Evolutionary conservation across 2,329 filamentous ascomycete genomes (phyloP).

Genomic region (Botrytis tulipae): DNA sequence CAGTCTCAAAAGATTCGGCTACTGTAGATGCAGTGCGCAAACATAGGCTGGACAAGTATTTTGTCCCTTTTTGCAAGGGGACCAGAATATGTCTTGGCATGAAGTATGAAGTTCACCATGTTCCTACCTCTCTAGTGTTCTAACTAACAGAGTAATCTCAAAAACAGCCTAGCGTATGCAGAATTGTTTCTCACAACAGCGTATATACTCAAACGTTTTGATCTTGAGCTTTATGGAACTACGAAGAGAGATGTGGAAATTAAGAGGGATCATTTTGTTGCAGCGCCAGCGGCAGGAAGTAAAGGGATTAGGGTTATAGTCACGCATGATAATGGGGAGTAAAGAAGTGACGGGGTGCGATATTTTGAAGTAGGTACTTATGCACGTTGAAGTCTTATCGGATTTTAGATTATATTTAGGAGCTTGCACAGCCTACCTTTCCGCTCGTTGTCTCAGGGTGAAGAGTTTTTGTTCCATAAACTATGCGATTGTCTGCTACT

Average conservation of each 20-base stretch:
- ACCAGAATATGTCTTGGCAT: constrained; percentile 8
- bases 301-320: constrained; percentile 15
- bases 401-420: background rate
- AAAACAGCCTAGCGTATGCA: constrained; percentile 18
- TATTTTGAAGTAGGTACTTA: background rate
- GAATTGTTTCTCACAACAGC: constrained; percentile 17
- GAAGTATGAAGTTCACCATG: background rate
- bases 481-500: background rate
- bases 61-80: constrained; percentile 15
- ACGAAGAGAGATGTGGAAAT: constrained; percentile 10
- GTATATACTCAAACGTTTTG: background rate
- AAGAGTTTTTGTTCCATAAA: constrained; percentile 29
- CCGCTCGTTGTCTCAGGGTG: constrained; percentile 27
- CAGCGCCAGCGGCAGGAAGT: background rate
- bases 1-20: background rate
- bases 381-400: background rate
- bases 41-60: constrained; percentile 7
- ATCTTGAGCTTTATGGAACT: constrained; percentile 13
- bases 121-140: background rate
- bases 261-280: constrained; percentile 4
- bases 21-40: background rate
- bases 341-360: background rate
- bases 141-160: background rate
- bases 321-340: background rate
- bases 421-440: constrained; percentile 6